Evolutionary conservation across 2,329 filamentous ascomycete species (phyloP).

Genomic region (Pestalotiopsis sp.): DNA sequence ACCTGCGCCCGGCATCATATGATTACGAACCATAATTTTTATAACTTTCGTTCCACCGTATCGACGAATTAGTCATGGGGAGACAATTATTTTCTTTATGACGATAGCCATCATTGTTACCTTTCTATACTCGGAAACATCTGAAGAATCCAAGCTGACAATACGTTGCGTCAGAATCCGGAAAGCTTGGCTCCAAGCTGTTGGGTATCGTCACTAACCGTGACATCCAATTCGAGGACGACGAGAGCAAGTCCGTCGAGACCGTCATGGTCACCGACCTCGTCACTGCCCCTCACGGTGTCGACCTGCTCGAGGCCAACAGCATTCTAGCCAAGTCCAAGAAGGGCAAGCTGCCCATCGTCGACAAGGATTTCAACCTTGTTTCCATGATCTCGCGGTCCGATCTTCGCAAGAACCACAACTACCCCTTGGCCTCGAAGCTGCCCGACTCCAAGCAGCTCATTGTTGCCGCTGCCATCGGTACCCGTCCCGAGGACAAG

Average conservation of each 20-base stretch:
- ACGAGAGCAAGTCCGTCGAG: conserved; percentile 72
- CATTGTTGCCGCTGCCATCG: conserved; percentile 92
- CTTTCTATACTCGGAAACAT: conserved; percentile 3
- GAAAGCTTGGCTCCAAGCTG: conserved; percentile 92
- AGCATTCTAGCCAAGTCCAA: conserved; percentile 91
- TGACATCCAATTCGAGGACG: conserved; percentile 94
- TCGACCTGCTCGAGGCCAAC: conserved; percentile 87
- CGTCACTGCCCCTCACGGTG: conserved; percentile 81
- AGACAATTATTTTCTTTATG: conserved; percentile 60
- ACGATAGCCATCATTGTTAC: conserved; percentile 30
- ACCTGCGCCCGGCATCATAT: conserved; percentile 36
- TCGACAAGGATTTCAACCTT: conserved; percentile 81
- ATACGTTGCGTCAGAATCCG: conserved; percentile 66
- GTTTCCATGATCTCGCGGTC: conserved; percentile 92
- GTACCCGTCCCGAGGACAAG: conserved; percentile 94
- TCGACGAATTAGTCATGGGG: conserved; percentile 87
- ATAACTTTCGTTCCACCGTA: conserved; percentile 99
- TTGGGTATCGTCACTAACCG: conserved; percentile 97
- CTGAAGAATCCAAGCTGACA: conserved; percentile 36
- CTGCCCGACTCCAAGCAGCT: conserved; percentile 96
- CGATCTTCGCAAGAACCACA: conserved; percentile 97
- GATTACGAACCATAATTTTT: conserved; percentile 84
- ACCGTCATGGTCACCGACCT: conserved; percentile 96
- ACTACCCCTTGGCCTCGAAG: conserved; percentile 96
- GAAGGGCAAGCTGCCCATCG: conserved; percentile 96